Conservation (phyloP, 2,329 filamentous ascomycete genomes). For the Camillea tinctor region DNA sequence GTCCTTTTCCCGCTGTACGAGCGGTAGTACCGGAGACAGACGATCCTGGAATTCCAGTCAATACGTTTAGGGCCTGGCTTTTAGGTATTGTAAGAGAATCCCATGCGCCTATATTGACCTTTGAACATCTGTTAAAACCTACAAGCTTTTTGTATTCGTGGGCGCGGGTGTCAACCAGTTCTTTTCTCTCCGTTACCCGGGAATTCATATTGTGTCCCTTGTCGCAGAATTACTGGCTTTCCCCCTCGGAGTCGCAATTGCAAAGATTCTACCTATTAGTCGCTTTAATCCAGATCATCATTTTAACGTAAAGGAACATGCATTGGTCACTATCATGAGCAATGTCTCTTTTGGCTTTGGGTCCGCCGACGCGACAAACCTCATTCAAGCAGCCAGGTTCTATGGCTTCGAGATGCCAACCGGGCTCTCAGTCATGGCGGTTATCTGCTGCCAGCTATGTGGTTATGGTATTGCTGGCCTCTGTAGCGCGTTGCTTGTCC, state of each 20-base stretch:
- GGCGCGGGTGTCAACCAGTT: constrained; percentile 47
- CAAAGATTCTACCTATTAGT: constrained; percentile 38
- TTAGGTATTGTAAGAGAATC: constrained; percentile 38
- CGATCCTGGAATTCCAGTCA: constrained; percentile 33
- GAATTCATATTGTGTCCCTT: constrained; percentile 43
- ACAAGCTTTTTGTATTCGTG: constrained; percentile 42
- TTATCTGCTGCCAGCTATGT: constrained; percentile 26
- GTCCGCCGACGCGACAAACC: constrained; percentile 44
- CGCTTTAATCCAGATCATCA: constrained; percentile 40
- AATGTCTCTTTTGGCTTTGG: constrained; percentile 48
- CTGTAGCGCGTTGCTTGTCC: constrained; percentile 42
- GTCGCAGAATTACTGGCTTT: constrained; percentile 45
- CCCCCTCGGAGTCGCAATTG: constrained; percentile 40
- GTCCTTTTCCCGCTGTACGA: constrained; percentile 32
- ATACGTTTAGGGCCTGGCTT: constrained; percentile 48
- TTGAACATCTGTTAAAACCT: background rate
- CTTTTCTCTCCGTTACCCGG: constrained; percentile 46
- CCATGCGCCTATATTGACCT: too few relatives aligned
- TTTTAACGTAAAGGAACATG: constrained; percentile 49
- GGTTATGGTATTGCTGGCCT: constrained; percentile 50
- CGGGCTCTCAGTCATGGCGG: constrained; percentile 25
- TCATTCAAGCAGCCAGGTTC: constrained; percentile 42
- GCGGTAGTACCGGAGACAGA: constrained; percentile 35
- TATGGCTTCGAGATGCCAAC: constrained; percentile 39
- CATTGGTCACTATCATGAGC: constrained; percentile 46